Conservation (phyloP, 805 yeast genomes). For the Teunomyces atbi region DNA sequence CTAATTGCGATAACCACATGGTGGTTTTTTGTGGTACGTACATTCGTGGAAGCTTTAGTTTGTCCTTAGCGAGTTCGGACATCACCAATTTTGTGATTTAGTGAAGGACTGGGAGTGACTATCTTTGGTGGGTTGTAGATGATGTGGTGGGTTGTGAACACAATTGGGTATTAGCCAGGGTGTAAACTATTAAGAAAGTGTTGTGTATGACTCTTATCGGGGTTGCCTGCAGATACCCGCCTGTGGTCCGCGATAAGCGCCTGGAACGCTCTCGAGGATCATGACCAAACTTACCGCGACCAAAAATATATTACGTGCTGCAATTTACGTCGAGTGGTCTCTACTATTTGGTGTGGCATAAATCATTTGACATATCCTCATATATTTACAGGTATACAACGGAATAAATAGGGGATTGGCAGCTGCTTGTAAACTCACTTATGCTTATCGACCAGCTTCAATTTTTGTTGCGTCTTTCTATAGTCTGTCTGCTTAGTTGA, state of each 20-base stretch:
- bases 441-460: no score
- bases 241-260: slow-evolving; percentile 1
- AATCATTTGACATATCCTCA: neutral
- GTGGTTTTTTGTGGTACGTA: slow-evolving; percentile 10
- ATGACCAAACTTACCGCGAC: slow-evolving; percentile 2
- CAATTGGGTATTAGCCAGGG: neutral
- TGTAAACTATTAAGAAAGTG: neutral
- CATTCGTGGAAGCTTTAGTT: slow-evolving; percentile 23
- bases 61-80: slow-evolving; percentile 16
- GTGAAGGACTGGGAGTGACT: neutral
- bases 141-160: neutral
- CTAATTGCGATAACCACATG: neutral
- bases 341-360: no score
- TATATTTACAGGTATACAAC: slow-evolving; percentile 2
- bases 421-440: neutral
- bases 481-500: slow-evolving; percentile 25
- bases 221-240: neutral
- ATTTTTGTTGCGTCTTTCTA: neutral
- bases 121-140: neutral
- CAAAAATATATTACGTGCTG: neutral
- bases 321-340: neutral
- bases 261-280: neutral
- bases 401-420: neutral
- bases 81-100: neutral
- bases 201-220: neutral